phyloP scores from a whole-genome alignment of 1,284 basidiomycete species.

The Acaromyces ingoldii region DNA sequence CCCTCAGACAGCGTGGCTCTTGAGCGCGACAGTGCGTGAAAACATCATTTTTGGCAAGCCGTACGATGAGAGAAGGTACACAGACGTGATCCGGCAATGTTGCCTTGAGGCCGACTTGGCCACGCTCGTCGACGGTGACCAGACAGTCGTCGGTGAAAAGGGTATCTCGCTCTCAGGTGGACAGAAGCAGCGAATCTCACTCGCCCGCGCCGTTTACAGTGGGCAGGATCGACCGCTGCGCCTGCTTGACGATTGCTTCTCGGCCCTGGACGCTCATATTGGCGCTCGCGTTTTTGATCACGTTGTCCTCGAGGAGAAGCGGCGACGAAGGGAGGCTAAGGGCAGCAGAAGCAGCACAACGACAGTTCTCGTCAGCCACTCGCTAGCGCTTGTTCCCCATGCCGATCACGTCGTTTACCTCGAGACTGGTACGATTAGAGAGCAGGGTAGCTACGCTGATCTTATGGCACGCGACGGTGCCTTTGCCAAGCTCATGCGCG shows the following conservation, averaged over 20 bases:
- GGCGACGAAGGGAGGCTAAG: no score
- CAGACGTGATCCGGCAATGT: slow-evolving; percentile 37
- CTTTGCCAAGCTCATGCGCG: slow-evolving; percentile 4
- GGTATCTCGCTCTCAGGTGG: slow-evolving; percentile 72
- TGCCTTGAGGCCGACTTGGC: slow-evolving; percentile 60
- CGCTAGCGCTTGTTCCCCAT: slow-evolving; percentile 12
- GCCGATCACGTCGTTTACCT: slow-evolving; percentile 18
- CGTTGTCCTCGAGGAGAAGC: slow-evolving; percentile 10
- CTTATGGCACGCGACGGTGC: slow-evolving; percentile 63
- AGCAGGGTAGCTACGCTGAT: slow-evolving; percentile 65
- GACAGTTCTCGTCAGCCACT: slow-evolving; percentile 21
- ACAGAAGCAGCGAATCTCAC: slow-evolving; percentile 70
- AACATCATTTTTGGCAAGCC: slow-evolving; percentile 54
- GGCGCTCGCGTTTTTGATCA: slow-evolving; percentile 63
- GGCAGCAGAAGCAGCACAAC: slow-evolving; percentile 13
- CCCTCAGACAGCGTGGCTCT: slow-evolving; percentile 82
- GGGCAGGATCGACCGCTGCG: slow-evolving; percentile 63
- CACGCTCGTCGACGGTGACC: slow-evolving; percentile 66
- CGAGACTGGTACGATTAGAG: slow-evolving; percentile 22
- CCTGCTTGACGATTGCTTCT: slow-evolving; percentile 71
- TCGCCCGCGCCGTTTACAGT: slow-evolving; percentile 74
- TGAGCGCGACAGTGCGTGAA: slow-evolving; percentile 68
- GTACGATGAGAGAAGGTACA: slow-evolving; percentile 57
- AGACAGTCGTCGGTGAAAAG: slow-evolving; percentile 87
- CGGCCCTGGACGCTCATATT: slow-evolving; percentile 68